A percentile compares a stretch with the other conserved stretches of the same genome.
Evolutionary conservation across 2,329 filamentous ascomycete genomes (phyloP).

Genomic region (Fusarium cyanostomum): DNA sequence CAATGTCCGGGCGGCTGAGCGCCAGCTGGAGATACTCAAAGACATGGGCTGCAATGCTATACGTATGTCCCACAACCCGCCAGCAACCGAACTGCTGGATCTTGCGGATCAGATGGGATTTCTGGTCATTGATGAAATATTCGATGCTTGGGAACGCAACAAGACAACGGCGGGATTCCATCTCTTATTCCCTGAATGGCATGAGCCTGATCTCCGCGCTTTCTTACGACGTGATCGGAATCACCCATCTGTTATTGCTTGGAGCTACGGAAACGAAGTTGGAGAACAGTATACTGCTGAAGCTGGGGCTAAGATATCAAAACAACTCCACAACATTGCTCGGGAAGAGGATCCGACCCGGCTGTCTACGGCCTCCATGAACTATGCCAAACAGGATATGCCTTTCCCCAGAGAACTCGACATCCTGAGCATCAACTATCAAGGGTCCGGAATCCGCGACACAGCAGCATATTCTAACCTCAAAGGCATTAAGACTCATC

Average conservation of each 20-base stretch:
- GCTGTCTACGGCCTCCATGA: conserved; percentile 56
- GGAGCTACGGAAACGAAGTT: conserved; percentile 66
- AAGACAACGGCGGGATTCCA: conserved; percentile 62
- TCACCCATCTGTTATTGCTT: conserved; percentile 61
- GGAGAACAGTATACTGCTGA: conserved; percentile 54
- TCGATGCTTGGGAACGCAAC: conserved; percentile 59
- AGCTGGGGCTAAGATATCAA: conserved; percentile 46
- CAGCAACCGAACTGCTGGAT: conserved; percentile 60
- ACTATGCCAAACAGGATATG: conserved; percentile 51
- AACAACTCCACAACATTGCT: conserved; percentile 53
- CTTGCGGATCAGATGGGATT: conserved; percentile 60
- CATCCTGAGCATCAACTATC: conserved; percentile 64
- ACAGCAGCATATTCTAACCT: conserved; percentile 42
- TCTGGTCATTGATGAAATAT: conserved; percentile 63
- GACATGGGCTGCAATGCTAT: conserved; percentile 62
- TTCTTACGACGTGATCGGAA: conserved; percentile 65
- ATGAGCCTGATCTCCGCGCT: conserved; percentile 60
- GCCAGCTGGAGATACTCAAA: conserved; percentile 59
- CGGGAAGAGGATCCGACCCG: conserved; percentile 59
- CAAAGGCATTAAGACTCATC: conserved; percentile 42
- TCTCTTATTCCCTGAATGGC: conserved; percentile 62
- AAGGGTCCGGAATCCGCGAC: conserved; percentile 59
- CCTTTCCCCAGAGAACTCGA: conserved; percentile 55
- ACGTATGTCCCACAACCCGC: conserved; percentile 63
- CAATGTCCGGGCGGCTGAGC: conserved; percentile 57